Evolutionary conservation across 352 stramenopile species (phyloP), one percentile per base, ranked within the genome.

Genomic region (Halophytophthora batemanensis): DNA sequence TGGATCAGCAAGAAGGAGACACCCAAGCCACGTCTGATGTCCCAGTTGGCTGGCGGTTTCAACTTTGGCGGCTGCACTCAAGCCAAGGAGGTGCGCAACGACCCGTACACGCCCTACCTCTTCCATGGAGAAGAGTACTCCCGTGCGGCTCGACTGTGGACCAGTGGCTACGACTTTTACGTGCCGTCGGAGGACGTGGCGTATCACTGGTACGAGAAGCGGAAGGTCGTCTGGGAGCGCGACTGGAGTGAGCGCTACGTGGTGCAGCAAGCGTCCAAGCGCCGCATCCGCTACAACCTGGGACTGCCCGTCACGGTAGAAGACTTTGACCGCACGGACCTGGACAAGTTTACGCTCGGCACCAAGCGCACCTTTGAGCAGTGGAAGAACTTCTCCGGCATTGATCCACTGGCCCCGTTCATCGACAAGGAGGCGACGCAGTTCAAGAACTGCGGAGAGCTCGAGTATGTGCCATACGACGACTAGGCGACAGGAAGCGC

Each of bases 111-210:
- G 17, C 82, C 77, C 33, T 90, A 81, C 46, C 62, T 93, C 11
- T 93, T 90, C 53, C 79, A 90, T 22, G 82, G 82, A 33, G 79
- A 93, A 45, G 82, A 93, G 56, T 93, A 90, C 68, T 90, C 80
- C n/a, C 75, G 80, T 19, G 80, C 79, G 0, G 64, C 79, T 22
- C 77, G 82, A 15, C 67, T 93, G 17, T 93, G 82, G 82, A 93
- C 82, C 39, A 47, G 61, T 21, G 82, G 82, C 15, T 93, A 87
- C 61, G 82, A 93, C 59, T 90, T 93, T 34, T 93, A 93, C 51
- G 70, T 76, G 34, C 82, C 82, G 2, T 74, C 59, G 2, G 77
- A 89, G 42, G 77, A 90, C 58, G 71, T 89, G 7, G 77, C 84
- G 28, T 90, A 81, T 47, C 79, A 90, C 47, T 89, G 80, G 79